Evolutionary conservation across 179 eudicot genomes (phyloP).

Genomic region (Nepenthes alata): DNA sequence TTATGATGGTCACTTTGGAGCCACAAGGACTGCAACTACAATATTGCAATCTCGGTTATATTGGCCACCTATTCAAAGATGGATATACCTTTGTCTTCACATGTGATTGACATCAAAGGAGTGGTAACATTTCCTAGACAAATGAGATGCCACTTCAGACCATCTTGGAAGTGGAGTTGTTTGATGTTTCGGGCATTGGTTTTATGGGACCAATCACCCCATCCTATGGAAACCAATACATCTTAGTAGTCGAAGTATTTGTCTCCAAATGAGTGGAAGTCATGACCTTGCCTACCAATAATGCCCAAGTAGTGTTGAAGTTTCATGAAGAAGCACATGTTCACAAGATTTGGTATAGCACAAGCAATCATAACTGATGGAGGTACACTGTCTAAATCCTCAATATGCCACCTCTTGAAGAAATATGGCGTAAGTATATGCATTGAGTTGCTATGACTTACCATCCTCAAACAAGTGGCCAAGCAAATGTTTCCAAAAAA

Average conservation of each 20-base stretch:
- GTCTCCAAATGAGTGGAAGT: conserved; percentile 2
- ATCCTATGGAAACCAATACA: neutral
- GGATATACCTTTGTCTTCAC: neutral
- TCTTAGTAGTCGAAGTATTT: neutral
- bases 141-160: neutral
- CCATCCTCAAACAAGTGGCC: neutral
- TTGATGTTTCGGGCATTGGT: neutral
- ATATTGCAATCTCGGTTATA: neutral
- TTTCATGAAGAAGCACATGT: neutral
- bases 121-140: neutral
- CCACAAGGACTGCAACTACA: neutral
- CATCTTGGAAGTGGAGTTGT: neutral
- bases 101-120: neutral
- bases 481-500: neutral
- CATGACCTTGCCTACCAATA: neutral
- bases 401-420: neutral
- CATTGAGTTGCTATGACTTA: neutral
- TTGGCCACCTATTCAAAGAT: conserved; percentile 1
- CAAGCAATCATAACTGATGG: neutral
- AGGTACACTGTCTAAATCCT: neutral
- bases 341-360: conserved; percentile 2
- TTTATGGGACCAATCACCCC: neutral
- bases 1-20: neutral
- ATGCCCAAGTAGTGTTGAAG: neutral
- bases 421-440: neutral